A percentile compares a stretch with the other conserved stretches of the same genome.
These are phyloP conservation scores for Caulochytrium protostelioides DNA, from an alignment of 371 early-diverging fungal genomes.

Conservation along the genomic window DNA sequence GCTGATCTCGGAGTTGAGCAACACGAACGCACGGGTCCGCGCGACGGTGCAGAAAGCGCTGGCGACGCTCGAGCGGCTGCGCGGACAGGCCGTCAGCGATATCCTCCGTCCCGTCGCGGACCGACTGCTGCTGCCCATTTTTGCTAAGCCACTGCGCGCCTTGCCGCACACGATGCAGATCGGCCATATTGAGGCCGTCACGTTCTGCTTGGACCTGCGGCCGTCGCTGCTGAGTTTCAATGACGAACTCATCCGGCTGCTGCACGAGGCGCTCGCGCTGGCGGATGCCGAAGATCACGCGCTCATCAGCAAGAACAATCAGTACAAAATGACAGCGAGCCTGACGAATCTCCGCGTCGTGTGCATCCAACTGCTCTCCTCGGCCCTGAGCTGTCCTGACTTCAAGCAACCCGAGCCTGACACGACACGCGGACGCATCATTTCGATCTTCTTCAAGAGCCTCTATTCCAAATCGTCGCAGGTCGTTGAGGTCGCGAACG, in stretches of 20 bases:
- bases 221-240: conserved; percentile 76
- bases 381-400: conserved; percentile 76
- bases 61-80: conserved; percentile 53
- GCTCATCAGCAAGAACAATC: conserved; percentile 56
- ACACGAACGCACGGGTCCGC: conserved; percentile 69
- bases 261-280: conserved; percentile 79
- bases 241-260: conserved; percentile 69
- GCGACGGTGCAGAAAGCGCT: conserved; percentile 67
- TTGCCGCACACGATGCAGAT: conserved; percentile 91
- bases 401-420: conserved; percentile 29
- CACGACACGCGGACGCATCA: conserved; percentile 63
- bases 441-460: conserved; percentile 91
- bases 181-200: conserved; percentile 92
- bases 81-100: conserved; percentile 55
- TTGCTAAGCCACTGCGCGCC: conserved; percentile 87
- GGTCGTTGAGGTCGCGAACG: conserved; percentile 83
- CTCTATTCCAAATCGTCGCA: conserved; percentile 75
- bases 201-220: conserved; percentile 73
- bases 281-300: conserved; percentile 96
- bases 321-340: conserved; percentile 56
- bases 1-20: conserved; percentile 74
- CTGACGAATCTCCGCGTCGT: conserved; percentile 72
- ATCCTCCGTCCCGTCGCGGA: conserved; percentile 66
- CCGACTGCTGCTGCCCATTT: conserved; percentile 75
- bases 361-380: conserved; percentile 80